Base-by-base conservation (phyloP, 2,329 filamentous ascomycete genomes). In the Biscogniauxia mediterranea region DNA sequence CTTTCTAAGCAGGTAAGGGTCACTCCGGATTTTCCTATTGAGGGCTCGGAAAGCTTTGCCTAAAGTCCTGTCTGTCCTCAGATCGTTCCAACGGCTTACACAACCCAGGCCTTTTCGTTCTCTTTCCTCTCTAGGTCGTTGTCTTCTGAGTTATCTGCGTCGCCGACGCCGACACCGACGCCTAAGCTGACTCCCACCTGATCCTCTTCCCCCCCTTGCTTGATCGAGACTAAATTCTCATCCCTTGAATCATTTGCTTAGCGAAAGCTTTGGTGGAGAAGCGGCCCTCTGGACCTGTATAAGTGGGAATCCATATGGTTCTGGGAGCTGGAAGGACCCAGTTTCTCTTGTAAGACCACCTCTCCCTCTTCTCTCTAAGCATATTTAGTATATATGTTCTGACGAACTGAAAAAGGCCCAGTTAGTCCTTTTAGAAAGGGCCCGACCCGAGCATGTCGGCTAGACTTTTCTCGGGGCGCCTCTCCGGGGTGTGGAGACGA, bases 391-490 rank as follows among this genome's bases (percentile, higher is more conserved):
- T n/a, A n/a, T 11, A 46, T 5, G 5, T 46, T 46, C 17, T n/a
- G 15, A 46, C 38, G 13, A 46, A n/a, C 17, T 46, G 17, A 46
- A 46, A 46, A 25, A 20, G 11, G 1, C 2, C 28, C 7, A 32
- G 28, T 6, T 32, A 32, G 11, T 32, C 28, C 7, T 32, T 32
- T 20, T 19, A 5, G 17, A 8, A 13, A 28, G 13, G n/a, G 11
- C 11, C 58, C 26, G 15, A 38, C 21, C 25, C 19, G 53, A 38
- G 42, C 32, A 71, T 71, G 70, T 69, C 62, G 52, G 61, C 64
- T 42, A 71, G 55, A 57, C 52, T 62, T 32, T 58, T 68, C 20
- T 52, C 62, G 49, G 56, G 63, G 62, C 68, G 66, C 61, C 56
- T 70, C 21, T 55, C 61, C 42, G 51, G 55, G 56, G 61, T 55